phyloP scores from a whole-genome alignment of 1,284 basidiomycete genomes.

The Ustilago xerochloae region DNA sequence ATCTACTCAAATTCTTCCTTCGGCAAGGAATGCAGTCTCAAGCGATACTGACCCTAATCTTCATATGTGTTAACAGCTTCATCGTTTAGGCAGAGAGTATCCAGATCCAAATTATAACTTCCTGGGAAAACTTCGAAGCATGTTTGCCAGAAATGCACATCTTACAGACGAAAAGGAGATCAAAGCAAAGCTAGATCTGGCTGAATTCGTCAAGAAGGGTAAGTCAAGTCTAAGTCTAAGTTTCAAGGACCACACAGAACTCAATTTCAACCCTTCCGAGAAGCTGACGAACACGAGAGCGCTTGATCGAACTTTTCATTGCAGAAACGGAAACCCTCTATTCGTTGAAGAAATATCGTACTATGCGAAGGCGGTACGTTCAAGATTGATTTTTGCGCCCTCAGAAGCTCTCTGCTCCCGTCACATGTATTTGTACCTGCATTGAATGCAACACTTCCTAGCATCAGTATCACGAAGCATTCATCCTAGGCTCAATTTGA shows the following conservation, averaged over 20 bases:
- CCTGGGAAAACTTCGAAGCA: conserved; percentile 59
- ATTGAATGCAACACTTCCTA: neutral
- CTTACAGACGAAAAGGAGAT: conserved; percentile 63
- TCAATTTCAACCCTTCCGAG: too few relatives aligned
- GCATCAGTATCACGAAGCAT: neutral
- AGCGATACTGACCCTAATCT: neutral
- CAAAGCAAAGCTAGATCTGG: conserved; percentile 58
- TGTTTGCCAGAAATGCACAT: conserved; percentile 58
- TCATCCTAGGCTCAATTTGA: neutral
- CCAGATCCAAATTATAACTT: conserved; percentile 67
- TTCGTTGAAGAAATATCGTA: conserved; percentile 65
- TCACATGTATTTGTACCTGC: conserved; percentile 22
- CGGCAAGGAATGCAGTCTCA: neutral
- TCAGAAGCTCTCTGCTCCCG: neutral
- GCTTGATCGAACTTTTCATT: too few relatives aligned
- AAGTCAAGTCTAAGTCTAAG: neutral
- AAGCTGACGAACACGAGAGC: too few relatives aligned
- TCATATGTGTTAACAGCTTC: conserved; percentile 38
- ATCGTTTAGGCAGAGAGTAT: conserved; percentile 65
- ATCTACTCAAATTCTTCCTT: neutral
- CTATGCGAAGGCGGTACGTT: conserved; percentile 57
- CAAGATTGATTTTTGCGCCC: conserved; percentile 10
- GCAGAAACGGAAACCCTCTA: conserved; percentile 65
- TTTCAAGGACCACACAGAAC: too few relatives aligned
- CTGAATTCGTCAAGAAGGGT: conserved; percentile 63